These are phyloP conservation scores for Trichoderma virens DNA, from an alignment of 495 filamentous ascomycete genomes.

Conservation along the genomic window DNA sequence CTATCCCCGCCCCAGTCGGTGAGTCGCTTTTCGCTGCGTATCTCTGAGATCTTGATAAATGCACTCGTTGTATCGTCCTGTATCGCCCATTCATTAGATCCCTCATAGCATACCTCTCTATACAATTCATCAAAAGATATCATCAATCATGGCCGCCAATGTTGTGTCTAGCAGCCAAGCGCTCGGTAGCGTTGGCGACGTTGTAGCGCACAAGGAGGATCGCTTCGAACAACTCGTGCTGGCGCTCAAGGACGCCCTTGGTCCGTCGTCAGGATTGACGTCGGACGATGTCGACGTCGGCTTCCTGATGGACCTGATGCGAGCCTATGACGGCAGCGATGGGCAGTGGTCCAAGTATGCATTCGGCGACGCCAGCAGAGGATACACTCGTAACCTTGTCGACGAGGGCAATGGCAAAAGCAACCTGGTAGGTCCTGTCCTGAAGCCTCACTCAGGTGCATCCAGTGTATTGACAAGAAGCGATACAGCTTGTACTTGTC, in stretches of 20 bases:
- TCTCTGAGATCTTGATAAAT: neutral
- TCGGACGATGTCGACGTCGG: conserved; percentile 70
- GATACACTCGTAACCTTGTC: conserved; percentile 83
- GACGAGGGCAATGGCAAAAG: conserved; percentile 87
- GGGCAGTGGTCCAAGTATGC: conserved; percentile 68
- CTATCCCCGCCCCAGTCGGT: conserved; percentile 7
- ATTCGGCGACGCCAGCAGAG: conserved; percentile 51
- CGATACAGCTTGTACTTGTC: conserved; percentile 84
- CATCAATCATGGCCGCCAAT: conserved; percentile 1
- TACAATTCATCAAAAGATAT: neutral
- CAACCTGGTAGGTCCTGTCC: conserved; percentile 59
- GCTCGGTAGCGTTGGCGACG: conserved; percentile 15
- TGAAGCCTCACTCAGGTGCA: conserved; percentile 3
- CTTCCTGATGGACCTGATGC: conserved; percentile 61
- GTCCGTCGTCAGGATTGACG: conserved; percentile 69
- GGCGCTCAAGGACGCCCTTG: conserved; percentile 62
- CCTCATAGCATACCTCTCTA: neutral
- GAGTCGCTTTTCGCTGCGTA: neutral
- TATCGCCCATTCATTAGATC: neutral
- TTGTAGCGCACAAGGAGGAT: conserved; percentile 22
- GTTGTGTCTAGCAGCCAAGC: conserved; percentile 11
- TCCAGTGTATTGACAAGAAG: no score
- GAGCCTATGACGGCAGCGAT: conserved; percentile 56
- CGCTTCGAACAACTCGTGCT: conserved; percentile 66
- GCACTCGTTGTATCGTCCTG: neutral